Evolutionary conservation across 495 filamentous ascomycete species (phyloP).

Genomic region (Oleoguttula mirabilis): DNA sequence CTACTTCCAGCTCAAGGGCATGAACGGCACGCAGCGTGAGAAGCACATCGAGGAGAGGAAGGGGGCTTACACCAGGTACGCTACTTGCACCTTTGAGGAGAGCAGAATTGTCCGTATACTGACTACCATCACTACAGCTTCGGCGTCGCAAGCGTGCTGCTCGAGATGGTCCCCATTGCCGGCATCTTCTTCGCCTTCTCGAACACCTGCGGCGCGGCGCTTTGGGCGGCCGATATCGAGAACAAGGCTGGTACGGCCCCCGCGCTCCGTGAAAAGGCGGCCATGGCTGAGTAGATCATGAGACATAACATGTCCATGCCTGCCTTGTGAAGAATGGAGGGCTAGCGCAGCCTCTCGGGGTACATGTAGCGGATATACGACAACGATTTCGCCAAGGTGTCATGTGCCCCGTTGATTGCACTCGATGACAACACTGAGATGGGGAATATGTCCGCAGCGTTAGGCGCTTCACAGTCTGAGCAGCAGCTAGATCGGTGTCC

Average conservation of each 20-base stretch:
- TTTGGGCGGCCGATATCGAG: conserved; percentile 92
- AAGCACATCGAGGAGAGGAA: conserved; percentile 52
- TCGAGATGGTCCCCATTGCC: conserved; percentile 74
- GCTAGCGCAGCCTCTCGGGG: too few species aligned
- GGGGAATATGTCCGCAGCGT: too few species aligned
- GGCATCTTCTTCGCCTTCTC: conserved; percentile 83
- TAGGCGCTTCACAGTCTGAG: too few species aligned
- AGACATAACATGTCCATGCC: too few species aligned
- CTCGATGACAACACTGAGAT: too few species aligned
- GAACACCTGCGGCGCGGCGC: conserved; percentile 79
- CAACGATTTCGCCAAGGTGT: too few species aligned
- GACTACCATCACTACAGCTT: conserved; percentile 52
- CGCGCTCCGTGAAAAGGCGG: conserved; percentile 40
- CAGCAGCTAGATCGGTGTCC: too few species aligned
- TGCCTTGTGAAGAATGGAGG: too few species aligned
- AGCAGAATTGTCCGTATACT: not conserved
- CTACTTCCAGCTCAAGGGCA: conserved; percentile 86
- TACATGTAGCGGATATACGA: too few species aligned
- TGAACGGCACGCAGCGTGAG: conserved; percentile 47
- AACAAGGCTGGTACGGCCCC: conserved; percentile 43
- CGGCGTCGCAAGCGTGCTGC: conserved; percentile 58
- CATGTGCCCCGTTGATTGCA: too few species aligned
- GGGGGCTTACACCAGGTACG: conserved; percentile 65
- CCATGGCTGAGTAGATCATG: conserved; percentile 37
- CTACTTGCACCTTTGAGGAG: conserved; percentile 28